These are phyloP conservation scores for Penicillium bovifimosum DNA, from an alignment of 495 filamentous ascomycete genomes.

Conservation along the genomic window DNA sequence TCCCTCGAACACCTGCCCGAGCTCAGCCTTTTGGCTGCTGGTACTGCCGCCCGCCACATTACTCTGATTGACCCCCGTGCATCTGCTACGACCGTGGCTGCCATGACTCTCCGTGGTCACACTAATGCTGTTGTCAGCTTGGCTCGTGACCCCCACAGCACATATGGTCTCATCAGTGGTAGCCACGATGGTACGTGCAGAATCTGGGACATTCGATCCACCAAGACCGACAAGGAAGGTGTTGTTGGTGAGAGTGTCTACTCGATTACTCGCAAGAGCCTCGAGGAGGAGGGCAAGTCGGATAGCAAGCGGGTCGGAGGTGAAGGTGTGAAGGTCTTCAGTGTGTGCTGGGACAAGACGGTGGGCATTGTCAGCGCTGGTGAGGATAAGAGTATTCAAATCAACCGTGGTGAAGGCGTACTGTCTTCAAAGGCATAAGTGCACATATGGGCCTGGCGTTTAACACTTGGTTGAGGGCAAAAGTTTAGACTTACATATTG, in stretches of 20 bases:
- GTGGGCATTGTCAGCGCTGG: constrained; percentile 88
- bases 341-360: constrained; percentile 75
- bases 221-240: constrained; percentile 59
- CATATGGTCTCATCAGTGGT: constrained; percentile 74
- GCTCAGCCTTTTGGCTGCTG: constrained; percentile 71
- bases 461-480: constrained; percentile 28
- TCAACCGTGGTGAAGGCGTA: constrained; percentile 63
- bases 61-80: constrained; percentile 84
- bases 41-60: constrained; percentile 80
- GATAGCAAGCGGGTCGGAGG: constrained; percentile 54
- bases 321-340: constrained; percentile 85
- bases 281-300: constrained; percentile 44
- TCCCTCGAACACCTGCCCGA: constrained; percentile 64
- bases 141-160: constrained; percentile 62
- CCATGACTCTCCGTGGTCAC: constrained; percentile 87
- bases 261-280: constrained; percentile 67
- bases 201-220: constrained; percentile 84
- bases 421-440: constrained; percentile 33
- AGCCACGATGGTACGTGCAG: constrained; percentile 85
- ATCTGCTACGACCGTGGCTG: constrained; percentile 62
- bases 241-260: constrained; percentile 76
- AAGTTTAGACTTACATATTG: constrained; percentile 24
- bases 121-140: constrained; percentile 74
- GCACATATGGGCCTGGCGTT: constrained; percentile 35
- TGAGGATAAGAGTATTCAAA: constrained; percentile 89